These are phyloP conservation scores for Cantharellus anzutake DNA, from an alignment of 768 basidiomycete species.

Conservation along the genomic window DNA sequence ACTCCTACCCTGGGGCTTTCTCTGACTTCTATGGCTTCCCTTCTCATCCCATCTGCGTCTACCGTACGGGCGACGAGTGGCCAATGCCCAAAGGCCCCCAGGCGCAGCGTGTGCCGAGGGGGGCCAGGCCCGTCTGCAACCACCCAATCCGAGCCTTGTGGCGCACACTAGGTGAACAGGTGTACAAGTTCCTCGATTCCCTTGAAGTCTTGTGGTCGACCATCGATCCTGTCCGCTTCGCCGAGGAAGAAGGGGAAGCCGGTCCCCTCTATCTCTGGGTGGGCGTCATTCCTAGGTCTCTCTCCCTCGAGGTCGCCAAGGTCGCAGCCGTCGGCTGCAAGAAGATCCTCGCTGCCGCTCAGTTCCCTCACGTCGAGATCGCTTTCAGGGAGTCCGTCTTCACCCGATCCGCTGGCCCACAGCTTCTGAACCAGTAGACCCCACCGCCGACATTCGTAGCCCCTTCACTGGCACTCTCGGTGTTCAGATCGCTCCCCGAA, in stretches of 20 bases:
- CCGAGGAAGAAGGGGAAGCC: constrained; percentile 13
- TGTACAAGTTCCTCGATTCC: constrained; percentile 15
- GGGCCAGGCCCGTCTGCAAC: constrained; percentile 15
- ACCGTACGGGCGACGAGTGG: constrained; percentile 16
- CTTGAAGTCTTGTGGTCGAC: constrained; percentile 15
- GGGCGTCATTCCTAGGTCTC: constrained; percentile 17
- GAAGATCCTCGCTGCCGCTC: constrained; percentile 14
- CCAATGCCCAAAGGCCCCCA: constrained; percentile 10
- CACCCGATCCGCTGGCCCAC: constrained; percentile 13
- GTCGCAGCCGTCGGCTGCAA: constrained; percentile 14
- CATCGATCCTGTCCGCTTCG: constrained; percentile 18
- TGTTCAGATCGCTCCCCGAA: constrained; percentile 18
- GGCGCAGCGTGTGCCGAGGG: constrained; percentile 15
- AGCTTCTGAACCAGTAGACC: constrained; percentile 16
- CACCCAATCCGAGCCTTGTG: constrained; percentile 16
- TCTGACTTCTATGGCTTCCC: constrained; percentile 17
- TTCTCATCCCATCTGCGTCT: constrained; percentile 14
- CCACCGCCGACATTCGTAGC: constrained; percentile 14
- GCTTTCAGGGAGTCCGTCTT: constrained; percentile 15
- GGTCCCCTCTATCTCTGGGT: constrained; percentile 15
- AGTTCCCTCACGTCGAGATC: constrained; percentile 14
- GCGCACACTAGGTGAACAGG: constrained; percentile 11
- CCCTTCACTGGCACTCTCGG: constrained; percentile 22
- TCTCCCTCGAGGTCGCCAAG: constrained; percentile 15
- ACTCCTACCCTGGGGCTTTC: constrained; percentile 1